A percentile compares a stretch with the other conserved stretches of the same genome.
phyloP scores from a whole-genome alignment of 257 asterid genomes.

The Gardenia jasminoides region DNA sequence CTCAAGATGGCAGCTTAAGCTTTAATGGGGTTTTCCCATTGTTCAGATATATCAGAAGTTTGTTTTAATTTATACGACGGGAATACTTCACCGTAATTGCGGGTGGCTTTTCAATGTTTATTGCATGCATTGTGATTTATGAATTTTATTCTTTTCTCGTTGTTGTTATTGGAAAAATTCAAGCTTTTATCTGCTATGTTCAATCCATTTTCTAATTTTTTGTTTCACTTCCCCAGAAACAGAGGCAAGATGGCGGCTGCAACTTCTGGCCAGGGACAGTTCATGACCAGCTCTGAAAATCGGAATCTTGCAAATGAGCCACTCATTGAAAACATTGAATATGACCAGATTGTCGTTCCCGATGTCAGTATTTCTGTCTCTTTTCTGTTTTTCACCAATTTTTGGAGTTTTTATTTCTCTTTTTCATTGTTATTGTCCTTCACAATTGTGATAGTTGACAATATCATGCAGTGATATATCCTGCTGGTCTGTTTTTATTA shows the following conservation, averaged over 20 bases:
- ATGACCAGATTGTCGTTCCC: slow-evolving; percentile 82
- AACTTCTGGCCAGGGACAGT: slow-evolving; percentile 55
- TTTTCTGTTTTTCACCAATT: neutral
- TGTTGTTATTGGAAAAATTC: neutral
- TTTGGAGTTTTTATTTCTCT: neutral
- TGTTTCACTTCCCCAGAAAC: neutral
- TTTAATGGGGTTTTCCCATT: neutral
- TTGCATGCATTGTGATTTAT: neutral
- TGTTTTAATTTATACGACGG: neutral
- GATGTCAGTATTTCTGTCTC: slow-evolving; percentile 47
- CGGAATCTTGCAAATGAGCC: slow-evolving; percentile 56
- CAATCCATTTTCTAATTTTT: neutral
- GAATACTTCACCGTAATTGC: neutral
- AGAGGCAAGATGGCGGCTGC: slow-evolving; percentile 53
- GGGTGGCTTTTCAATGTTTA: neutral
- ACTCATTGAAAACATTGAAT: slow-evolving; percentile 70
- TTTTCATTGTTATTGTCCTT: neutral
- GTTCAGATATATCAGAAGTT: neutral
- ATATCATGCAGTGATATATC: neutral
- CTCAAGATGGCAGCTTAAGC: neutral
- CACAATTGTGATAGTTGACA: neutral
- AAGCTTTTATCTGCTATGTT: neutral
- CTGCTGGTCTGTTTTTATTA: neutral
- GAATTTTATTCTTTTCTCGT: neutral
- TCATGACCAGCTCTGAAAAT: slow-evolving; percentile 51